Evolutionary conservation across 805 yeast species (phyloP).

Genomic region (Sungouiozyma intestinalis): DNA sequence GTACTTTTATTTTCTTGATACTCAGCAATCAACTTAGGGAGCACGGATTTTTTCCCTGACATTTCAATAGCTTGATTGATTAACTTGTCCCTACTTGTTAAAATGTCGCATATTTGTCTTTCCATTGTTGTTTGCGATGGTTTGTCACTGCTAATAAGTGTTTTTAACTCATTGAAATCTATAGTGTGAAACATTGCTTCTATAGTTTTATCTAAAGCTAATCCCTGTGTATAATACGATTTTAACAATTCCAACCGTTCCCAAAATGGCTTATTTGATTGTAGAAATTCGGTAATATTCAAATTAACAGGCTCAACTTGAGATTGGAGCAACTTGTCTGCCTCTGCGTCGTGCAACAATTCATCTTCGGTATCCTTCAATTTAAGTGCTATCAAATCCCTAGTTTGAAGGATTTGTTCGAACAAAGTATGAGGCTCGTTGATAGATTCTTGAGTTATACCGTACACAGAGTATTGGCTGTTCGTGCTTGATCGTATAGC

Average conservation of each 20-base stretch:
- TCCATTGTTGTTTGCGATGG: constrained; percentile 27
- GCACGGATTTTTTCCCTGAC: constrained; percentile 36
- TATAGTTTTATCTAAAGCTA: constrained; percentile 49
- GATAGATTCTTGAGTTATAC: constrained; percentile 1
- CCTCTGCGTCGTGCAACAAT: constrained; percentile 41
- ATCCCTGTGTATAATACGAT: constrained; percentile 45
- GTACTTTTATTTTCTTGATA: constrained; percentile 30
- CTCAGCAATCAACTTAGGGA: constrained; percentile 43
- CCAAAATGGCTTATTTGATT: constrained; percentile 32
- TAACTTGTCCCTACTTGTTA: constrained; percentile 25
- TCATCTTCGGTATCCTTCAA: constrained; percentile 38
- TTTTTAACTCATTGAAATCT: constrained; percentile 32
- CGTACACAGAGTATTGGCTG: neutral
- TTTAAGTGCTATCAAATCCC: constrained; percentile 31
- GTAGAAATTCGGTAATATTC: constrained; percentile 40
- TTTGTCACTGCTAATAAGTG: constrained; percentile 28
- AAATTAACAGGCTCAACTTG: constrained; percentile 46
- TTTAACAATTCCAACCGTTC: constrained; percentile 36
- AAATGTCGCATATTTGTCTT: constrained; percentile 27
- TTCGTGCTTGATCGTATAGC: neutral
- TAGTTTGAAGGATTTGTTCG: neutral
- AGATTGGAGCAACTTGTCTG: constrained; percentile 41
- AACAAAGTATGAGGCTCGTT: neutral
- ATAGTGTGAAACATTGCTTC: constrained; percentile 38
- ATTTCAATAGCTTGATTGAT: constrained; percentile 35